A percentile compares a stretch with the other conserved stretches of the same genome.
These are phyloP conservation scores for Kwoniella europaea DNA, from an alignment of 768 basidiomycete genomes.

Conservation along the genomic window DNA sequence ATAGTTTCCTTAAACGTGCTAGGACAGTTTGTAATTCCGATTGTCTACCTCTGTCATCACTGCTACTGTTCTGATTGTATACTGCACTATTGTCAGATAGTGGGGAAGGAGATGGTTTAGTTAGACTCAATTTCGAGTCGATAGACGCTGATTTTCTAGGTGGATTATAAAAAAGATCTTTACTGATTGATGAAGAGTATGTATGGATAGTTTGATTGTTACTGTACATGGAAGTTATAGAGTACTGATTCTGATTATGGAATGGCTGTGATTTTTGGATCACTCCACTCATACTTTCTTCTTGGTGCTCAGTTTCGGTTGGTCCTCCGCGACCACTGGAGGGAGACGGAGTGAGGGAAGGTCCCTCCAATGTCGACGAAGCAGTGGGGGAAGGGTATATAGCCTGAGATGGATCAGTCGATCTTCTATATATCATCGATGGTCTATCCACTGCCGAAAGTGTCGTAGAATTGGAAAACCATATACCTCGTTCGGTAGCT, in stretches of 20 bases:
- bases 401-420: constrained; percentile 5
- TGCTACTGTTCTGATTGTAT: neutral
- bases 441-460: neutral
- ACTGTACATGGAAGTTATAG: neutral
- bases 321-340: neutral
- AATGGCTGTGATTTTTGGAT: neutral
- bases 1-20: neutral
- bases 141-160: neutral
- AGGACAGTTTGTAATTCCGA: constrained; percentile 7
- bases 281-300: neutral
- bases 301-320: neutral
- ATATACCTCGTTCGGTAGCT: constrained; percentile 7
- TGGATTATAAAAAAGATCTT: neutral
- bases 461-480: neutral
- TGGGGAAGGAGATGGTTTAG: neutral
- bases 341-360: neutral
- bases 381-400: neutral
- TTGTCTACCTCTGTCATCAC: neutral
- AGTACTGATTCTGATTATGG: neutral
- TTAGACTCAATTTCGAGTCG: neutral
- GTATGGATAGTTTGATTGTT: neutral
- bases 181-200: neutral
- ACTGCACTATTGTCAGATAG: neutral
- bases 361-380: neutral
- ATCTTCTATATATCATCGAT: neutral